These are phyloP conservation scores for Gaeumannomyces tritici DNA, from an alignment of 2,329 filamentous ascomycete species.

Conservation along the genomic window DNA sequence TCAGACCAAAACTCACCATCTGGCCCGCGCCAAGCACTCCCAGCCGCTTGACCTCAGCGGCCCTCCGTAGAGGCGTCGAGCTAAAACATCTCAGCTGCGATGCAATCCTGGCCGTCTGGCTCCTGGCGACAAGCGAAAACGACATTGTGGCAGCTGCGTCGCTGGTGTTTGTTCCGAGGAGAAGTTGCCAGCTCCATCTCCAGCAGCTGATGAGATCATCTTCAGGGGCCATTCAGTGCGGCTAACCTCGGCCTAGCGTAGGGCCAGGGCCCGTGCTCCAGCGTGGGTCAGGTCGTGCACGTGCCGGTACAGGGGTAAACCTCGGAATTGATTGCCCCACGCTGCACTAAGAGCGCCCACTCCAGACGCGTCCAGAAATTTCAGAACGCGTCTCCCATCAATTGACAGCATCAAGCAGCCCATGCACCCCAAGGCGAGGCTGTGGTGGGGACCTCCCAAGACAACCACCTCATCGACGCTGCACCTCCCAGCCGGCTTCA, in stretches of 20 bases:
- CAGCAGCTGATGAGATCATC: conserved; percentile 2
- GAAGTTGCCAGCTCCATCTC: no score
- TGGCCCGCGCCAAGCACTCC: conserved; percentile 93
- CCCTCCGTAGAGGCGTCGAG: conserved; percentile 48
- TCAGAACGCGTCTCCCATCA: conserved; percentile 1
- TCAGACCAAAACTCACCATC: conserved; percentile 56
- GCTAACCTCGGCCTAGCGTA: conserved; percentile 5
- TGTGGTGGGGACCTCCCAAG: neutral
- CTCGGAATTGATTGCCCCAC: neutral
- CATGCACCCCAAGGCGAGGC: neutral
- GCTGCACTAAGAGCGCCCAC: no score
- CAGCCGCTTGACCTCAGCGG: conserved; percentile 71
- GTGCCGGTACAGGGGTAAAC: neutral
- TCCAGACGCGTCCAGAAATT: neutral
- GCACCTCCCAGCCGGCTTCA: neutral
- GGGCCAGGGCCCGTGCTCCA: no score
- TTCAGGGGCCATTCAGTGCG: neutral
- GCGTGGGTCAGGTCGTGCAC: neutral
- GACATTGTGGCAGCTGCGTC: conserved; percentile 7
- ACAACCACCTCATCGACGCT: neutral
- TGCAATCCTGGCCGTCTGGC: conserved; percentile 18
- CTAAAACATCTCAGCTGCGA: conserved; percentile 55
- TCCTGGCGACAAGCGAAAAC: conserved; percentile 8
- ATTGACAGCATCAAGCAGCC: no score
- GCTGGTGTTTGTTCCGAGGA: neutral